Evolutionary conservation across 2,329 filamentous ascomycete genomes (phyloP), one percentile per base, ranked within the genome.

Genomic region (Capronia americana): DNA sequence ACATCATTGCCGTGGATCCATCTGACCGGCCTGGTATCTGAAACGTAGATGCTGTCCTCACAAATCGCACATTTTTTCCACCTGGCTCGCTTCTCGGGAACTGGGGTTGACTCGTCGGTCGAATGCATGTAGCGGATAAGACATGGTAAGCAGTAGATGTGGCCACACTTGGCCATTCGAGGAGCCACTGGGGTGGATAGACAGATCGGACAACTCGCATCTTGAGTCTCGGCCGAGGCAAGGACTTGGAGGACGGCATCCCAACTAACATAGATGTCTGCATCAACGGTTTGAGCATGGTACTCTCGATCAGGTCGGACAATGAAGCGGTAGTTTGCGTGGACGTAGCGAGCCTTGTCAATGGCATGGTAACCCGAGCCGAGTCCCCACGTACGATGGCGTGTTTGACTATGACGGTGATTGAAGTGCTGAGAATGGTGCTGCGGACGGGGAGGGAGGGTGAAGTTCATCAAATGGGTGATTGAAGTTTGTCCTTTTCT

Each of bases 11-110:
- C 94, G 46, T 87, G 87, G 74, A 97, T 97, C 85, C 95, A 97
- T 57, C 93, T 87, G 24, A 97, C 93, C 1, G 95, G 93, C 57
- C 92, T 86, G 24, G 91, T 92, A 70, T 99, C 95, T 8, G 92
- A 90, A n/a, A 93, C 85, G 76, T 95, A 96, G n/a, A 99, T 87
- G 56, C 87, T 89, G 77, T 99, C 95, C 81, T 92, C 95, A 77
- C 95, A 99, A 38, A 99, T 93, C 0, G 95, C 94, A 73, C 95
- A 99, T 77, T 96, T 97, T 81, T 96, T 96, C 87, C 92, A 97
- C 62, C 90, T 85, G 32, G 90, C 83, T 73, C 87, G 89, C 79
- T 90, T 93, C 69, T 90, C 88, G 0, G 85, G 84, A 1, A 81
- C 71, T 10, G 86, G 81, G 65, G 84, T 85, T 8, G 80, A 79